Conservation (phyloP, 768 basidiomycete species). For the Termitomyces sp. region DNA sequence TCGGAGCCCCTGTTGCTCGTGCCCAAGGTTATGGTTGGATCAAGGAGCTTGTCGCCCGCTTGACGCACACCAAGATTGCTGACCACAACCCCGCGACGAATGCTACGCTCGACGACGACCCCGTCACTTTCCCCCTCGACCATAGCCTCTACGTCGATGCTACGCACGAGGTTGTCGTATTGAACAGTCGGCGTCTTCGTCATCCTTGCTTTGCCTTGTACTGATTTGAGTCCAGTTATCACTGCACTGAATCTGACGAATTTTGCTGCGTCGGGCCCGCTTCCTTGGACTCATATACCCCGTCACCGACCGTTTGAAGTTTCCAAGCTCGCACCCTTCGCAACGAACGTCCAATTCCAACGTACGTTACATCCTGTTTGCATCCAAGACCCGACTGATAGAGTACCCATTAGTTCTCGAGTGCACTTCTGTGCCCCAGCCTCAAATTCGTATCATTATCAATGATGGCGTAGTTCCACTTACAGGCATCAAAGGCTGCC, state of each 20-base stretch:
- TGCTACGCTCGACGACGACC: conserved; percentile 68
- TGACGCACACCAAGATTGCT: conserved; percentile 70
- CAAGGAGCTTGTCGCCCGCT: conserved; percentile 79
- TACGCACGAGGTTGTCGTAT: conserved; percentile 84
- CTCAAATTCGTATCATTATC: conserved; percentile 77
- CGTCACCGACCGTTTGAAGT: conserved; percentile 62
- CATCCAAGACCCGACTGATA: conserved; percentile 11
- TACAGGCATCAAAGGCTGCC: conserved; percentile 73
- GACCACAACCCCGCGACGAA: conserved; percentile 83
- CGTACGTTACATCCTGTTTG: conserved; percentile 40
- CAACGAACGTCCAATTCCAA: conserved; percentile 87
- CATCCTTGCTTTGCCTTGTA: no score
- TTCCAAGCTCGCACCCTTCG: conserved; percentile 81
- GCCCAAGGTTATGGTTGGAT: conserved; percentile 77
- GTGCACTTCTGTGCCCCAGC: conserved; percentile 44
- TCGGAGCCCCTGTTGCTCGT: conserved; percentile 77
- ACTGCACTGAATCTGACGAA: conserved; percentile 82
- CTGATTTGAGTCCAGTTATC: no score
- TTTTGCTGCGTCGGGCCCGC: conserved; percentile 68
- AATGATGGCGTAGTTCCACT: conserved; percentile 87
- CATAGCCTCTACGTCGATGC: conserved; percentile 84
- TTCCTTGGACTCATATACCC: conserved; percentile 72
- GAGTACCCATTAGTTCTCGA: conserved; percentile 50
- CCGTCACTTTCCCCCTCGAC: conserved; percentile 65
- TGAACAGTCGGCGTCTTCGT: conserved; percentile 56